Conservation (phyloP, 352 stramenopile species). For the Phytopythium helicoides region DNA sequence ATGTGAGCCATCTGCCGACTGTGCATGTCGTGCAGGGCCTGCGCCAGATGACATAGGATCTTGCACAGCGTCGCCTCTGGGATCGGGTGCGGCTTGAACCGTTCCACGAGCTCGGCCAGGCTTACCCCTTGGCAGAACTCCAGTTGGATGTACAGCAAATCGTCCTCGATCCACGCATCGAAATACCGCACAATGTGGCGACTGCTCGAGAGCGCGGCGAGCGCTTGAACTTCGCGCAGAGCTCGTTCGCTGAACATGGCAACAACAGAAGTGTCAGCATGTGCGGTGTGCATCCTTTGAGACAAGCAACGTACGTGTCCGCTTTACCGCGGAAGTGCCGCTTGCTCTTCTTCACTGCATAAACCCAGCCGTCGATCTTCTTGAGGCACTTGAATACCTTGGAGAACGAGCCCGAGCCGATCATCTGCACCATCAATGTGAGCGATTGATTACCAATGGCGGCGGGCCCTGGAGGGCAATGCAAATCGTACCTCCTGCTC, state of each 20-base stretch:
- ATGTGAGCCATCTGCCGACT: constrained; percentile 84
- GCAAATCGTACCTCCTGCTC: constrained; percentile 53
- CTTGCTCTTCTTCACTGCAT: constrained; percentile 88
- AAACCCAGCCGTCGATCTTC: constrained; percentile 85
- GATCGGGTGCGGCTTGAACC: constrained; percentile 61
- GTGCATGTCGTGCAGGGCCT: constrained; percentile 83
- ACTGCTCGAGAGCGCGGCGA: constrained; percentile 74
- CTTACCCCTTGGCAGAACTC: constrained; percentile 71
- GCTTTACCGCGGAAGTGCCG: constrained; percentile 75
- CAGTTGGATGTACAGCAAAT: constrained; percentile 87
- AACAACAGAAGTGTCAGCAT: not conserved
- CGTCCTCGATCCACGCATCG: constrained; percentile 87
- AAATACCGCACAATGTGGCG: constrained; percentile 85
- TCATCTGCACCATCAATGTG: constrained; percentile 33
- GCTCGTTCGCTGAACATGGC: constrained; percentile 48
- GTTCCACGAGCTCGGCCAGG: constrained; percentile 59
- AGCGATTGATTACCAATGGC: not conserved
- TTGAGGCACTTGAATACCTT: constrained; percentile 87
- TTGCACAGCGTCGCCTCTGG: constrained; percentile 71
- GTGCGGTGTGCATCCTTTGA: not conserved
- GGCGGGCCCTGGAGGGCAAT: not conserved
- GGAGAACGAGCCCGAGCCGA: constrained; percentile 84
- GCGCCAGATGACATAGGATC: constrained; percentile 71
- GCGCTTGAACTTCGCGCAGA: constrained; percentile 77
- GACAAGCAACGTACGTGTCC: constrained; percentile 61